A percentile compares a stretch with the other conserved stretches of the same genome.
phyloP scores from a whole-genome alignment of 176 grass and related monocot species.

The Eleusine indica region DNA sequence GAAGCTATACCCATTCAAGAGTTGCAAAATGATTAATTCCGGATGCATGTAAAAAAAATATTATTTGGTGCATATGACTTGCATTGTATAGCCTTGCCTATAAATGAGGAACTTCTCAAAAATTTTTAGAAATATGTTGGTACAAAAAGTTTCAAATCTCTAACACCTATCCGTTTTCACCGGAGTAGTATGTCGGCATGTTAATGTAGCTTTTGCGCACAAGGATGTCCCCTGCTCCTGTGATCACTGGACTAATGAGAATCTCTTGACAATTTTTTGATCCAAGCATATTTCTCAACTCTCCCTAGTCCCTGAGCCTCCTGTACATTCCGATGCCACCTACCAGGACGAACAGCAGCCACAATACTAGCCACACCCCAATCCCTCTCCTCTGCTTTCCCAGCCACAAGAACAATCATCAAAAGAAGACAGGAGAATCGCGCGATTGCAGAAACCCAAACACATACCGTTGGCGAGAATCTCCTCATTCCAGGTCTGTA shows the following conservation, averaged over 20 bases:
- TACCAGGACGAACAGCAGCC: constrained; percentile 10
- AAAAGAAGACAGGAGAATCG: neutral
- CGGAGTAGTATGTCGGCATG: too few relatives aligned
- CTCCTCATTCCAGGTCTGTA: neutral
- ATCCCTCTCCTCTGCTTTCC: constrained; percentile 6
- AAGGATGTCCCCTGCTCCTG: too few relatives aligned
- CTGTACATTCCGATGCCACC: neutral
- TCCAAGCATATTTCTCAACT: neutral
- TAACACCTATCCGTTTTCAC: too few relatives aligned
- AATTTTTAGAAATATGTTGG: too few relatives aligned
- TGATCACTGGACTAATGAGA: neutral
- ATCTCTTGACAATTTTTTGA: neutral
- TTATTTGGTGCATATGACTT: too few relatives aligned
- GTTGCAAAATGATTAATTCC: too few relatives aligned
- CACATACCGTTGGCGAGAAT: constrained; percentile 17
- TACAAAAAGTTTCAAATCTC: too few relatives aligned
- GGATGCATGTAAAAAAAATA: too few relatives aligned
- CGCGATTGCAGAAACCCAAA: neutral
- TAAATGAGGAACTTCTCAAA: too few relatives aligned
- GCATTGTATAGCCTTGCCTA: too few relatives aligned
- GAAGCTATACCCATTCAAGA: too few relatives aligned
- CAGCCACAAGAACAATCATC: constrained; percentile 9
- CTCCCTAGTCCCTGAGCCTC: neutral
- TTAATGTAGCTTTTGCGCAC: too few relatives aligned
- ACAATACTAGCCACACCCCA: constrained; percentile 32